A percentile compares a stretch with the other conserved stretches of the same genome.
phyloP scores from a whole-genome alignment of 192 early-diverging fungal genomes.

The Spinellus fusiger region DNA sequence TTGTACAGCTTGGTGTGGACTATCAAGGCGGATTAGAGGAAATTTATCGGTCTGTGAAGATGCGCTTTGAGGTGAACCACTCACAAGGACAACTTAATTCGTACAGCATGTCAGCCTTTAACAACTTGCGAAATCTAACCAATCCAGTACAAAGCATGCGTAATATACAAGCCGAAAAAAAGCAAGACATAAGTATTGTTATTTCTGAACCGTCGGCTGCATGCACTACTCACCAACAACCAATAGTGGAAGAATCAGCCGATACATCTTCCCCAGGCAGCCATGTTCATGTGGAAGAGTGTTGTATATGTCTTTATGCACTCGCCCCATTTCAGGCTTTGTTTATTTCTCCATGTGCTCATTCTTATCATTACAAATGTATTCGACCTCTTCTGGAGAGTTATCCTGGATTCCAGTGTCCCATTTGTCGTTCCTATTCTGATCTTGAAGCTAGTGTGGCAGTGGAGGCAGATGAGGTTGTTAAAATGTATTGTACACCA shows the following conservation, averaged over 20 bases:
- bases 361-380: conserved; percentile 85
- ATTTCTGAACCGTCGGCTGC: background rate
- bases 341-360: conserved; percentile 81
- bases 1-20: conserved; percentile 85
- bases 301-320: conserved; percentile 80
- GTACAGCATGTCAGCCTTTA: conserved; percentile 41
- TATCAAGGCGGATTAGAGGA: conserved; percentile 81
- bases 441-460: conserved; percentile 70
- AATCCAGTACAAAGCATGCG: background rate
- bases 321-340: conserved; percentile 77
- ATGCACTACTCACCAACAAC: background rate
- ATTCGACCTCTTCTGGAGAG: conserved; percentile 62
- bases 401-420: conserved; percentile 70
- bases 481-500: conserved; percentile 11
- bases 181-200: background rate
- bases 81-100: conserved; percentile 46
- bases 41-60: conserved; percentile 82
- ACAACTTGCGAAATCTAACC: conserved; percentile 26
- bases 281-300: conserved; percentile 43
- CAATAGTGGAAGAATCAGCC: background rate
- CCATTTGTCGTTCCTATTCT: conserved; percentile 80
- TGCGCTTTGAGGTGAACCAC: conserved; percentile 59
- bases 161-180: background rate
- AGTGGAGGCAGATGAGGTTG: conserved; percentile 35
- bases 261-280: background rate